Evolutionary conservation across 352 stramenopile genomes (phyloP).

Genomic region (Phytophthora melonis): DNA sequence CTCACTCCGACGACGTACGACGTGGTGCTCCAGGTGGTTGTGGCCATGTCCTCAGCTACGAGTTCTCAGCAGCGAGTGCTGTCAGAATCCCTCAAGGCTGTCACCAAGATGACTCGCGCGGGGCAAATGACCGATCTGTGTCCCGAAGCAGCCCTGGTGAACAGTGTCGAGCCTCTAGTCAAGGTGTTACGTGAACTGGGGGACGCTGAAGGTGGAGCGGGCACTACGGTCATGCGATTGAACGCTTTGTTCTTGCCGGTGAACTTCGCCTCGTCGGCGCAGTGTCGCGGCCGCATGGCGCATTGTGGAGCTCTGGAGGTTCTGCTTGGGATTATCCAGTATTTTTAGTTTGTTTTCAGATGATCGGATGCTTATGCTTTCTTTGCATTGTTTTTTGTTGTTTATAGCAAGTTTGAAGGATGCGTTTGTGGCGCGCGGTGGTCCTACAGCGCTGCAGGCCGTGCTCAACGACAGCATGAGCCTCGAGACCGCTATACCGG

Average conservation of each 20-base stretch:
- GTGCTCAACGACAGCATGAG: conserved; percentile 66
- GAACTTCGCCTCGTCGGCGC: conserved; percentile 62
- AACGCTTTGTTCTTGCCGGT: conserved; percentile 76
- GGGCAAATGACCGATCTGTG: conserved; percentile 39
- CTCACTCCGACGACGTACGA: conserved; percentile 71
- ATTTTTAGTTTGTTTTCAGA: too few relatives aligned
- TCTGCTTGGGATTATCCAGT: too few relatives aligned
- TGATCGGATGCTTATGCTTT: neutral
- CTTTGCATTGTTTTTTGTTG: too few relatives aligned
- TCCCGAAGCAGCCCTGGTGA: conserved; percentile 48
- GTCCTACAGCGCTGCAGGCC: conserved; percentile 65
- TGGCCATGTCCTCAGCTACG: conserved; percentile 27
- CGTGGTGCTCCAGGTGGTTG: conserved; percentile 60
- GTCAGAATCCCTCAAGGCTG: conserved; percentile 55
- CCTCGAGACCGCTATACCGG: conserved; percentile 3
- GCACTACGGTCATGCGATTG: conserved; percentile 49
- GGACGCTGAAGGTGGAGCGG: conserved; percentile 5
- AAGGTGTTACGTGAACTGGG: conserved; percentile 39
- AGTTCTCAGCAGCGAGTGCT: conserved; percentile 46
- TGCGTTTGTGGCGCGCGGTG: conserved; percentile 60
- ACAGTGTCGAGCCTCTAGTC: conserved; percentile 58
- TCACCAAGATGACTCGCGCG: conserved; percentile 59
- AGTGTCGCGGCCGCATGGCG: conserved; percentile 56
- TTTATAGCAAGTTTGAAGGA: conserved; percentile 59
- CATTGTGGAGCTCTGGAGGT: conserved; percentile 50